phyloP scores from a whole-genome alignment of 495 filamentous ascomycete genomes.

The Neohortaea acidophila region DNA sequence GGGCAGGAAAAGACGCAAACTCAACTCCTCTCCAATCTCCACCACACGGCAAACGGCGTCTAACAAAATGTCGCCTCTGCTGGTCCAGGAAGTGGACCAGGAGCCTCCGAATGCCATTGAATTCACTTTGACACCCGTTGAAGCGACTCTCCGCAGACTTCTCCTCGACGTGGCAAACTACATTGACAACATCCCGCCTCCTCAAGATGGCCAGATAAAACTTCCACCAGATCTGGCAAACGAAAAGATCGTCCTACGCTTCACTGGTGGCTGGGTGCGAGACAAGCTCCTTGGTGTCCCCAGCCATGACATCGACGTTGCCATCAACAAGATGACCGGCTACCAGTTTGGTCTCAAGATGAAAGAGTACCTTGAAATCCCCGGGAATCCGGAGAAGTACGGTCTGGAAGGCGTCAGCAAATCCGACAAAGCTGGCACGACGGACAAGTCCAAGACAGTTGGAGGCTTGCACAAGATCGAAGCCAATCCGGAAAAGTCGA shows the following conservation, averaged over 20 bases:
- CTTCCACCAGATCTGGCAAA: constrained; percentile 31
- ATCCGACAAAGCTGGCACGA: constrained; percentile 10
- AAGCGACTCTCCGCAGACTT: constrained; percentile 51
- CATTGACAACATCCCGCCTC: constrained; percentile 33
- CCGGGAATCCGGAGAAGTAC: constrained; percentile 29
- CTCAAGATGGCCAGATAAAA: constrained; percentile 10
- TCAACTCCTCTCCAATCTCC: background rate
- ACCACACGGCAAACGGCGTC: background rate
- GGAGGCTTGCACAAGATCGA: constrained; percentile 32
- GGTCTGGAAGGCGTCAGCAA: constrained; percentile 21
- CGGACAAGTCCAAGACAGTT: constrained; percentile 20
- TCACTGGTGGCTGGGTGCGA: constrained; percentile 96
- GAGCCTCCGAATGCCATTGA: constrained; percentile 26
- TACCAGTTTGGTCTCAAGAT: constrained; percentile 58
- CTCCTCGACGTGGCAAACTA: constrained; percentile 60
- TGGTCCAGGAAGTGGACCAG: constrained; percentile 16
- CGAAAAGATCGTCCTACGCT: constrained; percentile 46
- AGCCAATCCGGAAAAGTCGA: constrained; percentile 90
- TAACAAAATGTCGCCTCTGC: constrained; percentile 8
- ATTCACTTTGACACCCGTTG: constrained; percentile 50
- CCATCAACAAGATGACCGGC: constrained; percentile 90
- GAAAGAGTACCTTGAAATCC: constrained; percentile 38
- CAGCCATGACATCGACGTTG: constrained; percentile 88
- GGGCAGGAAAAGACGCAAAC: constrained; percentile 7
- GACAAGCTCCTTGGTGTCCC: constrained; percentile 75